Conservation (phyloP, 352 stramenopile species). For the Peronospora destructor region DNA sequence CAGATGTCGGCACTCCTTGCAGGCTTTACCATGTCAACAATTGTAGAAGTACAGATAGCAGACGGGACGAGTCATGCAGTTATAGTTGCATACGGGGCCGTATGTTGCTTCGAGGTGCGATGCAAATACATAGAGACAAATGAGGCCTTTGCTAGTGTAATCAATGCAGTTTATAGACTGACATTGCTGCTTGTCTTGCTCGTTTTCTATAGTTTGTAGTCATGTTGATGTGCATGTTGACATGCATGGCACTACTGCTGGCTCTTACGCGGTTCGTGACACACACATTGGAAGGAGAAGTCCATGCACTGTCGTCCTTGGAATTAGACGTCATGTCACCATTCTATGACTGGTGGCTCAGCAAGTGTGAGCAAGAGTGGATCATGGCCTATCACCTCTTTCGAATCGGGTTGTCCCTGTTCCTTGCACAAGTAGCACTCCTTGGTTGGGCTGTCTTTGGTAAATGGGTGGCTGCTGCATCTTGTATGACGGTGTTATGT, state of each 20-base stretch:
- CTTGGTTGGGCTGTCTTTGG: constrained; percentile 60
- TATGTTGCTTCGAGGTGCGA: constrained; percentile 51
- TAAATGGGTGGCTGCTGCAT: constrained; percentile 36
- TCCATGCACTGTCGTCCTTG: constrained; percentile 43
- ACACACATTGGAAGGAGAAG: constrained; percentile 61
- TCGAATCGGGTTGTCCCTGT: constrained; percentile 41
- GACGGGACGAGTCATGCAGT: constrained; percentile 38
- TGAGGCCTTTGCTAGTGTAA: not conserved
- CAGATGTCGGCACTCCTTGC: constrained; percentile 61
- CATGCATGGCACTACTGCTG: constrained; percentile 56
- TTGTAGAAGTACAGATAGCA: constrained; percentile 62
- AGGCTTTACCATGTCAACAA: constrained; percentile 65
- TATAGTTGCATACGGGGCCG: constrained; percentile 45
- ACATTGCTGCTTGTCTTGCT: constrained; percentile 2
- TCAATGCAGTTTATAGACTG: constrained; percentile 2
- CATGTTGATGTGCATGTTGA: constrained; percentile 76
- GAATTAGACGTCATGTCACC: constrained; percentile 69
- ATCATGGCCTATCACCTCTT: constrained; percentile 63
- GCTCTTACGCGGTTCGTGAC: constrained; percentile 71
- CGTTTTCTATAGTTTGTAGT: constrained; percentile 46
- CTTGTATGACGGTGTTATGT: constrained; percentile 45
- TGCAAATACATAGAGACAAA: constrained; percentile 12
- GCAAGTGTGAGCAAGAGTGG: constrained; percentile 67
- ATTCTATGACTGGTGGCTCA: constrained; percentile 70
- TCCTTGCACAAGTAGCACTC: constrained; percentile 50